phyloP scores from a whole-genome alignment of 352 stramenopile genomes.

The Phytophthora sansomeana region DNA sequence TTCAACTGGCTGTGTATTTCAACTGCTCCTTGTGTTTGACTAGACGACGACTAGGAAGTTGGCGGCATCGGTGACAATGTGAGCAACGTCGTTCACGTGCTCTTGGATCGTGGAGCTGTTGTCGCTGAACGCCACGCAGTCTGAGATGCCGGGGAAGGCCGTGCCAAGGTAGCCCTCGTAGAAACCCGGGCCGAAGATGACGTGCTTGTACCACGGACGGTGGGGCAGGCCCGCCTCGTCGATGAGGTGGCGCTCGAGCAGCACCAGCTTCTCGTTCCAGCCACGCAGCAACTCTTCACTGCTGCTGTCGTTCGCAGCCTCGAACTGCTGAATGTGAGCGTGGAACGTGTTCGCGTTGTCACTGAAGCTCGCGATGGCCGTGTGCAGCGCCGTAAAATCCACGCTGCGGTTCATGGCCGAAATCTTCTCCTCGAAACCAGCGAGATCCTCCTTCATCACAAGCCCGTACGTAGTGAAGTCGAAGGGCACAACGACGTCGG shows the following conservation, averaged over 20 bases:
- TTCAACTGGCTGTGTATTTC: not conserved
- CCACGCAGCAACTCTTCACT: slow-evolving; percentile 7
- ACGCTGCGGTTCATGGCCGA: slow-evolving; percentile 32
- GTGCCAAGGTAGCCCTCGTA: slow-evolving; percentile 31
- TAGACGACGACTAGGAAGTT: not conserved
- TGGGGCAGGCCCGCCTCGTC: slow-evolving; percentile 21
- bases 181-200: slow-evolving; percentile 36
- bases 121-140: slow-evolving; percentile 23
- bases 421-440: slow-evolving; percentile 38
- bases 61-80: slow-evolving; percentile 27
- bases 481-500: slow-evolving; percentile 52
- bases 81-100: slow-evolving; percentile 34
- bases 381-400: slow-evolving; percentile 39
- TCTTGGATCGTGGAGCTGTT: slow-evolving; percentile 23
- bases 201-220: slow-evolving; percentile 31
- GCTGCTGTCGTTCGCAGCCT: slow-evolving; percentile 10
- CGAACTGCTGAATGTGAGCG: slow-evolving; percentile 28
- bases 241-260: slow-evolving; percentile 29
- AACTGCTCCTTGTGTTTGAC: not conserved
- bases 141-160: slow-evolving; percentile 31
- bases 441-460: slow-evolving; percentile 52
- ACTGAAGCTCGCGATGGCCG: slow-evolving; percentile 42
- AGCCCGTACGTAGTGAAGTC: slow-evolving; percentile 54
- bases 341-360: slow-evolving; percentile 43
- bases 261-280: slow-evolving; percentile 27